Conservation (phyloP, 352 stramenopile species). For the Globisporangium cederbergense region DNA sequence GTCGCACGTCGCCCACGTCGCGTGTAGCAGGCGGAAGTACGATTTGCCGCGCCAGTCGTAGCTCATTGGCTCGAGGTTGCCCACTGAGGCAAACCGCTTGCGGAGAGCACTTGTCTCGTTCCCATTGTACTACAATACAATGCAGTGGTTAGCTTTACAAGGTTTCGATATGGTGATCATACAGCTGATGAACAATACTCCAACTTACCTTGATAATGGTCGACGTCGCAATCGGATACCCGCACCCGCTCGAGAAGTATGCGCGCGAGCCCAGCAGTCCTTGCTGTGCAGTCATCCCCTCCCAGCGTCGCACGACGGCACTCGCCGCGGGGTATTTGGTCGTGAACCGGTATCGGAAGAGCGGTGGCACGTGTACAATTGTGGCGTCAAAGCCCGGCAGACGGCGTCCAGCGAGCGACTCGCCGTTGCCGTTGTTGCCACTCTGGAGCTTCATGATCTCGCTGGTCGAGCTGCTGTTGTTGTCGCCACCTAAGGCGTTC, state of each 20-base stretch:
- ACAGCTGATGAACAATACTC: background rate
- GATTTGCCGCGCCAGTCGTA: conserved; percentile 87
- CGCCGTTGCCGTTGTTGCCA: conserved; percentile 9
- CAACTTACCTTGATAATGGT: conserved; percentile 70
- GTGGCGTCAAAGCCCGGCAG: conserved; percentile 69
- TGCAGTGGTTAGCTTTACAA: background rate
- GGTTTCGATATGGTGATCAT: background rate
- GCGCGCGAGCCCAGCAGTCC: conserved; percentile 65
- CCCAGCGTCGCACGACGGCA: conserved; percentile 77
- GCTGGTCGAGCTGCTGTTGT: conserved; percentile 6
- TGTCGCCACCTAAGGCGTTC: background rate
- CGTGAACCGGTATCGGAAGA: conserved; percentile 74
- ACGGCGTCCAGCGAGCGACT: conserved; percentile 58
- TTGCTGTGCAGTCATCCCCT: conserved; percentile 57
- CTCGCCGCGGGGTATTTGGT: conserved; percentile 76
- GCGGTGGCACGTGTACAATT: conserved; percentile 53
- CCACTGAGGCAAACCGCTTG: conserved; percentile 57
- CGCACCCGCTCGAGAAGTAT: conserved; percentile 82
- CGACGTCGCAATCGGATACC: conserved; percentile 77
- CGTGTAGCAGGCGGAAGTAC: conserved; percentile 81
- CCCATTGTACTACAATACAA: conserved; percentile 61
- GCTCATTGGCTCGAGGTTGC: conserved; percentile 43
- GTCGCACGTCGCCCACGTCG: conserved; percentile 72
- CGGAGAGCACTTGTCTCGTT: conserved; percentile 57
- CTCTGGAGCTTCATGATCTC: conserved; percentile 3